Base-by-base conservation (phyloP, 805 yeast species). In the Yamadazyma paraphyllophila region DNA sequence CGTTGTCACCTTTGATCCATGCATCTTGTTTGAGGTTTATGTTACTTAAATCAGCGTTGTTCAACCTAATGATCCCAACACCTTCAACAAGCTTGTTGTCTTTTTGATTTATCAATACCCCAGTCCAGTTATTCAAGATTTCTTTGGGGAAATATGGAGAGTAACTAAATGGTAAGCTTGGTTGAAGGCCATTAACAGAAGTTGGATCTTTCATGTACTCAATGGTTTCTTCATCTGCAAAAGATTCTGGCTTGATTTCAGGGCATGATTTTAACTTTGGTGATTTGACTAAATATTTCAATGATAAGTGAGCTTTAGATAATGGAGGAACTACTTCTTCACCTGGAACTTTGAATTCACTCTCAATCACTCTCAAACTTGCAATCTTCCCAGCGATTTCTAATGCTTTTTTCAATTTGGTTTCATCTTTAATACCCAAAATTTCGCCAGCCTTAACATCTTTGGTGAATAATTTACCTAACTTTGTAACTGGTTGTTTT, bases 291-390 rank as follows among this genome's bases (percentile, higher is more conserved):
- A 88, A 63, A 47, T 86, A 84, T 64, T 91, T 89, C 17, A 94
- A 53, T 26, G 81, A 82, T 48, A 95, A 69, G 64, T 88, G 91
- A 7, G 88, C 82, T 40, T 78, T 77, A 1, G 97, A 80, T 41
- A 53, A 45, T 20, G 77, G 74, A 24, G 96, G 85, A 0, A 90
- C 80, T 25, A 87, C 82, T 12, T 66, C 61, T 69, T 91, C 97
- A 29, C 98, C 98, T 3, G 96, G 92, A 36, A 92, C 96, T 51
- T 77, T 76, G 67, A 89, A 89, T 47, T 78, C 80, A 36, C 95
- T 83, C 42, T 78, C 79, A 25, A 90, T 52, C 12, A 90, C 69
- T 56, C 84, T 80, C 41, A 91, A 64, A 38, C 73, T 65, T 36
- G 97, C 97, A 29, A 90, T 78, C 27, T 75, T 69, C 2, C 77